Percentiles rank a stretch among this genome's conserved stretches.
These are phyloP conservation scores for Cryphonectria carpinicola DNA, from an alignment of 2,329 filamentous ascomycete species.

Conservation along the genomic window DNA sequence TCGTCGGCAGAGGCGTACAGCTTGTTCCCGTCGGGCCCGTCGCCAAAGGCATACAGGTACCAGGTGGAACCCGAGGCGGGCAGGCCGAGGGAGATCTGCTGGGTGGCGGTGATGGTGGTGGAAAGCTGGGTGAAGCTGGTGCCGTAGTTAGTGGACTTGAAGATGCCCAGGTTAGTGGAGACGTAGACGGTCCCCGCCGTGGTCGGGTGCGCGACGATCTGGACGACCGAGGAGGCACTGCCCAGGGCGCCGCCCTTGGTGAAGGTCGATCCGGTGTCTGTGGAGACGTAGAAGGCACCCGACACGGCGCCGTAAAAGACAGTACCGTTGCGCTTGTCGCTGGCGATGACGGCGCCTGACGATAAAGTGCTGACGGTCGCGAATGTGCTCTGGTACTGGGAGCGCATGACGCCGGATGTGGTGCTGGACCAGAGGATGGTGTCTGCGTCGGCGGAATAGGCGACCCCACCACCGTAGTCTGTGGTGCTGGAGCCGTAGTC, in stretches of 20 bases:
- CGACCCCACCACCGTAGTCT: constrained; percentile 50
- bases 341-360: constrained; percentile 52
- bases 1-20: constrained; percentile 50
- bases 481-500: constrained; percentile 51
- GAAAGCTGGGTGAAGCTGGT: constrained; percentile 48
- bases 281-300: constrained; percentile 55
- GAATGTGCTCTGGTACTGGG: constrained; percentile 47
- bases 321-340: constrained; percentile 56
- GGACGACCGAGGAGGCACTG: constrained; percentile 52
- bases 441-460: constrained; percentile 55
- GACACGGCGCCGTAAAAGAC: constrained; percentile 57
- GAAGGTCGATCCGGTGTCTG: constrained; percentile 52
- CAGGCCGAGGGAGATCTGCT: constrained; percentile 49
- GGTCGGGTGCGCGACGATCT: constrained; percentile 59
- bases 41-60: constrained; percentile 54
- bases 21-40: constrained; percentile 45
- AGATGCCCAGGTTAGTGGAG: constrained; percentile 58
- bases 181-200: constrained; percentile 64
- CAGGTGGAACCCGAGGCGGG: constrained; percentile 43
- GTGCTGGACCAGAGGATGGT: constrained; percentile 53
- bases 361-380: constrained; percentile 49
- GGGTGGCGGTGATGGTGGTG: constrained; percentile 42
- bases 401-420: constrained; percentile 47
- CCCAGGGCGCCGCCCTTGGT: constrained; percentile 41
- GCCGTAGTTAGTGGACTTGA: constrained; percentile 57